Evolutionary conservation across 148 eudicot species (phyloP).

Genomic region (Drosera capensis): DNA sequence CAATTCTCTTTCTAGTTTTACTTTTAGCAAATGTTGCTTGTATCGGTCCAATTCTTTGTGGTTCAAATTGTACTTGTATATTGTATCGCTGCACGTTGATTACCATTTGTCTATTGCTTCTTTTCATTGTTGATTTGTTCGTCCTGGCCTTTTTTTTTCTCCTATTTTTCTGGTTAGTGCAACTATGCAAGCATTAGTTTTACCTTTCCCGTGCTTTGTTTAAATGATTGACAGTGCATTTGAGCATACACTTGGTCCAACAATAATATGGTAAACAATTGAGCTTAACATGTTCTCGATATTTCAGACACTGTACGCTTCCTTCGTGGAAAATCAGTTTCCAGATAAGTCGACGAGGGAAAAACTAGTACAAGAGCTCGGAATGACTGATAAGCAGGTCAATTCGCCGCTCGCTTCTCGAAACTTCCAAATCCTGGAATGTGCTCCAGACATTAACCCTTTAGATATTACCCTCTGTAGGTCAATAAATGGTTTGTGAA

Average conservation of each 20-base stretch:
- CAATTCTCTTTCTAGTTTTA: too few relatives aligned
- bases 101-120: too few relatives aligned
- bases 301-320: slow-evolving; percentile 49
- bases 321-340: slow-evolving; percentile 74
- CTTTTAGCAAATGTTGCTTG: too few relatives aligned
- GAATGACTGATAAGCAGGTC: slow-evolving; percentile 40
- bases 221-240: too few relatives aligned
- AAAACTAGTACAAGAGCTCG: slow-evolving; percentile 59
- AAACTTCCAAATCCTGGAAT: background rate
- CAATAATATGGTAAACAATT: background rate
- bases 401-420: background rate
- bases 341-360: slow-evolving; percentile 49
- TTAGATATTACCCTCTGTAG: slow-evolving; percentile 14
- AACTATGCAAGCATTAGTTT: too few relatives aligned
- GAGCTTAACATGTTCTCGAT: background rate
- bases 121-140: too few relatives aligned
- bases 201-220: too few relatives aligned
- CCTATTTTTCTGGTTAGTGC: too few relatives aligned
- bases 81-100: too few relatives aligned
- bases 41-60: too few relatives aligned
- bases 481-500: slow-evolving; percentile 83
- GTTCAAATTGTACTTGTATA: too few relatives aligned
- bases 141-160: too few relatives aligned
- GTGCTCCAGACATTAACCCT: background rate
- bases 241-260: background rate